Conservation (phyloP, 2,329 filamentous ascomycete species). For the Pseudogymnoascus sp. region DNA sequence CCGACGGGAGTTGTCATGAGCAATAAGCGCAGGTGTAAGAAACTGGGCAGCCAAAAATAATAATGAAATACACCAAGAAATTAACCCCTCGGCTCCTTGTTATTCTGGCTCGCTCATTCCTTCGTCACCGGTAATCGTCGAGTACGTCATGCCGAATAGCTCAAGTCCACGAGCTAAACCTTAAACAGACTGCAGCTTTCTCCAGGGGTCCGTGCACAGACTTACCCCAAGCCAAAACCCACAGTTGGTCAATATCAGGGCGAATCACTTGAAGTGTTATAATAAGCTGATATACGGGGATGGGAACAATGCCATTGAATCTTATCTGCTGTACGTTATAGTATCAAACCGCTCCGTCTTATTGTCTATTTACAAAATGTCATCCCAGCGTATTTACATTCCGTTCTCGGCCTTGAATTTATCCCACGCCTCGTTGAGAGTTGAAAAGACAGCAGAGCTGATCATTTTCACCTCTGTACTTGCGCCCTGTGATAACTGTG, state of each 20-base stretch:
- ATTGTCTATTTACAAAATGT: constrained; percentile 1
- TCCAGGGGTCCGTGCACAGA: neutral
- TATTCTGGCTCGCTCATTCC: neutral
- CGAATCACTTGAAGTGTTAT: neutral
- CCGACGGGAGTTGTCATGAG: neutral
- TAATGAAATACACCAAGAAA: neutral
- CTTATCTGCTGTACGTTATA: neutral
- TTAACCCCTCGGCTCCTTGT: neutral
- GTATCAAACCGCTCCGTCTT: neutral
- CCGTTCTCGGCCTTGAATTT: constrained; percentile 65
- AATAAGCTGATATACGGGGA: neutral
- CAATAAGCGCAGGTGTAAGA: neutral
- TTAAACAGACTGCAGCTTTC: constrained; percentile 2
- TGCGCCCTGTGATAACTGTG: constrained; percentile 55
- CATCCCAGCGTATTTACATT: constrained; percentile 34
- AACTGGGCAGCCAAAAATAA: neutral
- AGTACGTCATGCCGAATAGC: constrained; percentile 2
- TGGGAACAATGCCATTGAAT: neutral
- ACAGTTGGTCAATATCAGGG: neutral
- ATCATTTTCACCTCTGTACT: constrained; percentile 59
- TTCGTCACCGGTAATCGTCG: neutral
- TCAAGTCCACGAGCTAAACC: neutral
- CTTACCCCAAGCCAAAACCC: neutral
- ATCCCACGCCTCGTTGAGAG: constrained; percentile 66
- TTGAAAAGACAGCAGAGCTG: constrained; percentile 57